phyloP scores from a whole-genome alignment of 2,329 filamentous ascomycete species.

The Botrytis galanthina region DNA sequence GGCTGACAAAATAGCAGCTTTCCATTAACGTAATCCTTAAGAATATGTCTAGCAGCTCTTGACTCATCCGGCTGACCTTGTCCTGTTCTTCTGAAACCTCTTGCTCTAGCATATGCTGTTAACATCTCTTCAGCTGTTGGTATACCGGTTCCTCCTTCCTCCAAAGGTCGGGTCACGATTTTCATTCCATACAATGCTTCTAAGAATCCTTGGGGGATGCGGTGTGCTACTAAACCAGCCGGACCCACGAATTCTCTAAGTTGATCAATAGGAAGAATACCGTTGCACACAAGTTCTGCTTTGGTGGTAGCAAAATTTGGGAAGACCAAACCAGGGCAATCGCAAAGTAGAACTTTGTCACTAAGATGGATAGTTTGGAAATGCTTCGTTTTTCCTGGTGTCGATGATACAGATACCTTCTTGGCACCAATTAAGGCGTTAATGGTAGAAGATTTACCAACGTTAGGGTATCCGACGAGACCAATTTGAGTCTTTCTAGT shows the following conservation, averaged over 20 bases:
- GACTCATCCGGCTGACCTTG: conserved; percentile 91
- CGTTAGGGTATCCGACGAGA: conserved; percentile 95
- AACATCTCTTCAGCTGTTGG: conserved; percentile 85
- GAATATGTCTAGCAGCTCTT: conserved; percentile 79
- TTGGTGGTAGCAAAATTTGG: conserved; percentile 97
- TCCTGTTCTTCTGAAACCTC: conserved; percentile 88
- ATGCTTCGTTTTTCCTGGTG: conserved; percentile 97
- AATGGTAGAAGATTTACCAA: conserved; percentile 98
- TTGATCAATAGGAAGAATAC: conserved; percentile 94
- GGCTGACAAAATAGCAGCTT: conserved; percentile 92
- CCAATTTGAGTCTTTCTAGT: conserved; percentile 79
- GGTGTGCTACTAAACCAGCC: conserved; percentile 73
- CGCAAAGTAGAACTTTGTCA: conserved; percentile 85
- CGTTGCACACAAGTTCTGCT: conserved; percentile 92
- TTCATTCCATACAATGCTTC: conserved; percentile 94
- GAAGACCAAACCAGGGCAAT: conserved; percentile 98
- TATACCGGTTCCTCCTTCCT: conserved; percentile 88
- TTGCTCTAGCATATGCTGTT: conserved; percentile 78
- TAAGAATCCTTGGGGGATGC: conserved; percentile 84
- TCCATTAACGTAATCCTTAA: conserved; percentile 97
- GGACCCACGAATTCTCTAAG: conserved; percentile 90
- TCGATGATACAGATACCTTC: conserved; percentile 96
- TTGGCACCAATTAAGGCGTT: conserved; percentile 98
- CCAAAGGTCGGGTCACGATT: conserved; percentile 73
- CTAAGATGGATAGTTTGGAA: conserved; percentile 98